Percentiles rank a stretch among this genome's conserved stretches.
These are phyloP conservation scores for Tothia fuscella DNA, from an alignment of 2,329 filamentous ascomycete genomes.

Conservation along the genomic window DNA sequence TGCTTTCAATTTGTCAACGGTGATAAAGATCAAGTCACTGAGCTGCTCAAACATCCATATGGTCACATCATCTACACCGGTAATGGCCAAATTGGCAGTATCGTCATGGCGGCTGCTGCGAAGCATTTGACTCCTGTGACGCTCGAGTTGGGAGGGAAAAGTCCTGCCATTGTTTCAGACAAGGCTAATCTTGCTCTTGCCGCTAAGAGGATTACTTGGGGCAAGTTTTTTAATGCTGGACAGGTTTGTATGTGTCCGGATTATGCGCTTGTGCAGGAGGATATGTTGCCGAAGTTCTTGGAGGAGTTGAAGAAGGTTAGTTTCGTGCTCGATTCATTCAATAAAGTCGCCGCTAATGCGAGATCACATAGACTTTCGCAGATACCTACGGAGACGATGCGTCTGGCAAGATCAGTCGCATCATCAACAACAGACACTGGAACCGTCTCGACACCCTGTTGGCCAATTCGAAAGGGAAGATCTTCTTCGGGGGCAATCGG, in stretches of 20 bases:
- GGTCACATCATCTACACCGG: slow-evolving; percentile 11
- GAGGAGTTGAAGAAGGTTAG: too few species aligned
- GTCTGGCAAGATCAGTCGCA: slow-evolving; percentile 24
- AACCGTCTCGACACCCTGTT: slow-evolving; percentile 29
- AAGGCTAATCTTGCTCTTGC: slow-evolving; percentile 31
- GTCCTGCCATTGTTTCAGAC: slow-evolving; percentile 31
- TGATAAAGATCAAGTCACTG: slow-evolving; percentile 6
- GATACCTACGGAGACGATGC: too few species aligned
- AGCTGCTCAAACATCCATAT: slow-evolving; percentile 9
- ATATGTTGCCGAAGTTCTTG: too few species aligned
- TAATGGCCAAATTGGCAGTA: slow-evolving; percentile 8
- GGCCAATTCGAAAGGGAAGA: slow-evolving; percentile 23
- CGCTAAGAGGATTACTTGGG: slow-evolving; percentile 31
- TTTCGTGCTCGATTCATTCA: too few species aligned
- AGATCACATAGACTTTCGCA: too few species aligned
- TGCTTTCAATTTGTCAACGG: slow-evolving; percentile 21
- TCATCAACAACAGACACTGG: slow-evolving; percentile 33
- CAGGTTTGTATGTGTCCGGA: slow-evolving; percentile 33
- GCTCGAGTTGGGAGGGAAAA: slow-evolving; percentile 36
- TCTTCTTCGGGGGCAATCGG: slow-evolving; percentile 24
- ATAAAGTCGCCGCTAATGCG: too few species aligned
- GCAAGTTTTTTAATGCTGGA: slow-evolving; percentile 33
- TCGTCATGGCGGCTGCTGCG: slow-evolving; percentile 30
- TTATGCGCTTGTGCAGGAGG: too few species aligned
- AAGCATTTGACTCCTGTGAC: slow-evolving; percentile 33